Evolutionary conservation across 2,329 filamentous ascomycete species (phyloP), one percentile per base, ranked within the genome.

Genomic region (Xylariaceae sp.): DNA sequence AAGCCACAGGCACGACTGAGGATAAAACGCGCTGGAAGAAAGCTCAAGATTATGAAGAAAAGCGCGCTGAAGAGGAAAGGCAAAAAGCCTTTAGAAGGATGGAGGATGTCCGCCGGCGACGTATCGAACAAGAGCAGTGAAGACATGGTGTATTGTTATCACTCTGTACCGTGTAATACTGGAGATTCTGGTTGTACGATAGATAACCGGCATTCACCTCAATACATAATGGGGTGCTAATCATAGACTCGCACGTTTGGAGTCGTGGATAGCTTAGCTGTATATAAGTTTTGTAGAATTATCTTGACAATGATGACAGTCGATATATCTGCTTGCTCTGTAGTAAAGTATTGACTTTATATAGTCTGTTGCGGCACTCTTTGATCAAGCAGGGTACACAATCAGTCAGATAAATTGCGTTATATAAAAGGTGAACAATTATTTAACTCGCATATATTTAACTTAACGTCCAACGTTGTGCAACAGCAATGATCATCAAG

Each of bases 41-140:
- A 51, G 68, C 64, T 0, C 37, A 61, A 41, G 59, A 62, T 11
- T 71, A 68, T 53, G 67, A 69, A 50, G 59, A 63, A 26, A 55
- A 62, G 30, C 60, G 68, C 4, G 65, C 63, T 13, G 27, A 36
- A 11, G 65, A 64, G 39, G 70, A 75, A 35, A 73, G 68, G 55
- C 75, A 77, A 65, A 76, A 75, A 67, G 71, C 73, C 6, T 26
- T n/a, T 8, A 37, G 54, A 20, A 58, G 66, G 18, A 59, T 69
- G 44, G 63, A 69, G 6, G 64, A 65, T 6, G 3, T 58, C 6
- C 60, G 63, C 15, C 58, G 55, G 5, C 60, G 50, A 27, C 59
- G 60, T 7, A 27, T 48, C 15, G 44, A 52, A 30, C 53, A 52
- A 36, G 24, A 30, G 15, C 32, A 18, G 7, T 48, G 20, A 55